Evolutionary conservation across 225 moss, liverwort and hornwort species (phyloP).

Genomic region (Marchantia polymorpha): DNA sequence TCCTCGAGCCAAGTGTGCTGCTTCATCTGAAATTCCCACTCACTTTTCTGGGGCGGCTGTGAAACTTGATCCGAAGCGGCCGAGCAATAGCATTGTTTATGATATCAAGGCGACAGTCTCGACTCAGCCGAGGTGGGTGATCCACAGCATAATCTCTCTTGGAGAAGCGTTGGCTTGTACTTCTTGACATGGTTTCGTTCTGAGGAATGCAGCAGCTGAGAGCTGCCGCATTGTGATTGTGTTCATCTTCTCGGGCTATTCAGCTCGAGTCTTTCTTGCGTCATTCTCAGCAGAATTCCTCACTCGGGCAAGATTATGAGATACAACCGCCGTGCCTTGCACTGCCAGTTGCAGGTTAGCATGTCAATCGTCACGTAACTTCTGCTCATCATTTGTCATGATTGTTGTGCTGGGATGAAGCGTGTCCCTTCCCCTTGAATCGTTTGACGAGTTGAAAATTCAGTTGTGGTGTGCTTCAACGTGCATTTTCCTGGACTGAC

Average conservation of each 20-base stretch:
- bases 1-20: background rate
- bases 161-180: background rate
- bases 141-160: too few relatives aligned
- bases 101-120: constrained; percentile 9
- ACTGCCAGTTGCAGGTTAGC: too few relatives aligned
- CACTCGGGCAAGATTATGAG: too few relatives aligned
- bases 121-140: constrained; percentile 7
- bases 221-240: background rate
- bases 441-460: too few relatives aligned
- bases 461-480: too few relatives aligned
- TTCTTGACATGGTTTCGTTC: background rate
- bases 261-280: background rate
- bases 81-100: background rate
- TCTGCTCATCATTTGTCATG: too few relatives aligned
- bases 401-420: too few relatives aligned
- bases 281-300: background rate
- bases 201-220: background rate
- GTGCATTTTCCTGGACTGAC: too few relatives aligned
- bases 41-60: background rate
- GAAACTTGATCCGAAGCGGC: background rate
- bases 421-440: too few relatives aligned
- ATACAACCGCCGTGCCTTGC: too few relatives aligned
- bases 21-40: background rate
- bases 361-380: too few relatives aligned
- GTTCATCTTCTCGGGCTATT: background rate